Base-by-base conservation (phyloP, 345 rosid species). In the Hypericum androsaemum region DNA sequence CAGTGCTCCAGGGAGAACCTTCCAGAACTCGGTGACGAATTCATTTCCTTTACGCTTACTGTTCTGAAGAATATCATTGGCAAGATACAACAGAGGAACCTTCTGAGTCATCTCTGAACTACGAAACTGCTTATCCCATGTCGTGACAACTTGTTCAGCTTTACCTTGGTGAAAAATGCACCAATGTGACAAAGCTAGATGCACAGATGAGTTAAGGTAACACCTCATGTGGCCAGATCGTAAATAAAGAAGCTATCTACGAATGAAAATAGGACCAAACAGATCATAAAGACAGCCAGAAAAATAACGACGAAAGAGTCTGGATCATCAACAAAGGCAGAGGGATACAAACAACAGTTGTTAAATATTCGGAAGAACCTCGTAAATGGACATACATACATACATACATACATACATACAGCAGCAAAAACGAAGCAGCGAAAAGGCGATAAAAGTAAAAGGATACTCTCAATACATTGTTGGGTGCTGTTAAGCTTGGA, bases 401-500 rank as follows among this genome's bases (percentile, higher is more conserved):
- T n/a, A 13, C 22, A 10, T 5, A 3, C 43, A 12, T 42, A 39
- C 10, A 38, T n/a, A 8, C n/a, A 10, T 50, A 9, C 6, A 43
- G 16, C 11, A 44, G 10, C 5, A 12, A 43, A 51, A 6, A 37
- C 46, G 6, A 44, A 22, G 8, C 1, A 6, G 9, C 15, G 7
- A 10, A 14, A 28, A 10, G 41, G 0, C 41, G 41, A 61, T 8
- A 49, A 15, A 5, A 39, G 39, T 15, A 54, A 59, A 66, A 77
- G 78, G 82, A 79, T 92, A 92, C 98, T 88, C 78, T 92, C 97
- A 63, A 92, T 92, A 37, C 95, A 83, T 60, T 88, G 97, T 50
- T 92, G 97, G 44, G 94, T 85, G 85, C 94, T 76, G 70, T 88
- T 85, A 80, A 88, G 95, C 90, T 92, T 85, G 15, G 95, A 78